Conservation (phyloP, 2,329 filamentous ascomycete genomes). For the Penicillium sp. region DNA sequence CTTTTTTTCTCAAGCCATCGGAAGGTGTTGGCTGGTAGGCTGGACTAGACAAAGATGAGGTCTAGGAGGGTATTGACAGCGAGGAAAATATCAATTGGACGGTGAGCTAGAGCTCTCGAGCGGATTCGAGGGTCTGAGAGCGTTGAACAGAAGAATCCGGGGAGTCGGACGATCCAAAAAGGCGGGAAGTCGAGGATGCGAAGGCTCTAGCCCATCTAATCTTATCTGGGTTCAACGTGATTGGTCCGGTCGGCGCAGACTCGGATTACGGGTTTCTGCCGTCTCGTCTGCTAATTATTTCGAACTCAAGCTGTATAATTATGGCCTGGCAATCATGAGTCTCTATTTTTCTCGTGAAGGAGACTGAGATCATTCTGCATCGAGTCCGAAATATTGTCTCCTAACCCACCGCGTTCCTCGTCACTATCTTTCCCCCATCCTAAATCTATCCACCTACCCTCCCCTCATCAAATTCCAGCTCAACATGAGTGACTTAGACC, state of each 20-base stretch:
- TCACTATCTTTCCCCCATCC: constrained; percentile 4
- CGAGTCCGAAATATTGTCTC: constrained; percentile 7
- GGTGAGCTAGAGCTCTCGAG: not conserved
- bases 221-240: constrained; percentile 35
- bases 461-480: constrained; percentile 5
- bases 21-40: not conserved
- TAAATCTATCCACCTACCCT: constrained; percentile 9
- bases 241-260: constrained; percentile 26
- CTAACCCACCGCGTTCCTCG: constrained; percentile 9
- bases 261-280: constrained; percentile 1
- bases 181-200: constrained; percentile 15
- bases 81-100: constrained; percentile 16
- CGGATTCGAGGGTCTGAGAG: not conserved
- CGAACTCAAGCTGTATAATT: not conserved
- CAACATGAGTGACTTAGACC: constrained; percentile 92
- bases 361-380: constrained; percentile 15
- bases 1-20: constrained; percentile 20
- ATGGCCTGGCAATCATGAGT: constrained; percentile 22
- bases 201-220: constrained; percentile 40
- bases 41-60: not conserved
- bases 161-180: constrained; percentile 5
- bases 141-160: constrained; percentile 2
- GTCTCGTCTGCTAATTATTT: not conserved
- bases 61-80: not conserved
- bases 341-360: constrained; percentile 12